phyloP scores from a whole-genome alignment of 495 filamentous ascomycete genomes.

The Penicillium egyptiacum region DNA sequence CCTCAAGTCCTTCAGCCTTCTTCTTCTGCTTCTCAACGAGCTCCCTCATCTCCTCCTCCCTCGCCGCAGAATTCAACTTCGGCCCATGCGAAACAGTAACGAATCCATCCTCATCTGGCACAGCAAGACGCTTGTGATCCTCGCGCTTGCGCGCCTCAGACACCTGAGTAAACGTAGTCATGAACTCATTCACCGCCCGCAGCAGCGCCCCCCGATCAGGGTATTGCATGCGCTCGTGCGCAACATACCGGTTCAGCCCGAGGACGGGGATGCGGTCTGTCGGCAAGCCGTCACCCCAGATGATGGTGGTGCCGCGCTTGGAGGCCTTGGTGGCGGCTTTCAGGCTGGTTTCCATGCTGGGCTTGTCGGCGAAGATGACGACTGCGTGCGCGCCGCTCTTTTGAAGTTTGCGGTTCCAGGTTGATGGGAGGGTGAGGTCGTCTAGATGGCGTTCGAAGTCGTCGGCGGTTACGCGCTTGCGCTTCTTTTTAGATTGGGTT shows the following conservation, averaged over 20 bases:
- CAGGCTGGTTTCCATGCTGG: constrained; percentile 67
- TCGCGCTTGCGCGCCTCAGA: constrained; percentile 65
- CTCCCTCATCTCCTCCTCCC: constrained; percentile 71
- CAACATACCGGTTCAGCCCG: constrained; percentile 61
- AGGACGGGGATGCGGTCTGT: constrained; percentile 53
- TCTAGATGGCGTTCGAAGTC: constrained; percentile 55
- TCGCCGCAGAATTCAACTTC: constrained; percentile 68
- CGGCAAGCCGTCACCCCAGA: constrained; percentile 64
- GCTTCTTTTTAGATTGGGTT: constrained; percentile 55
- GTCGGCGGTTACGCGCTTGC: constrained; percentile 58
- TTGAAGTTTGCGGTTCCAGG: constrained; percentile 74
- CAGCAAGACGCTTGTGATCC: constrained; percentile 62
- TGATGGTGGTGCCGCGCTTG: constrained; percentile 46
- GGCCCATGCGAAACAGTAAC: constrained; percentile 81
- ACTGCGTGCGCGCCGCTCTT: constrained; percentile 74
- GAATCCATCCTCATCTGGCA: constrained; percentile 94
- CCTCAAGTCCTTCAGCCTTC: constrained; percentile 62
- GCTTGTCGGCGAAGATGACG: constrained; percentile 77
- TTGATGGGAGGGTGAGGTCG: constrained; percentile 56
- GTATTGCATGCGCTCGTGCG: constrained; percentile 63
- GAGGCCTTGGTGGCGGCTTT: constrained; percentile 65
- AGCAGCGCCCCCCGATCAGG: constrained; percentile 65
- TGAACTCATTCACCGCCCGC: constrained; percentile 74
- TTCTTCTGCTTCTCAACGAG: constrained; percentile 72
- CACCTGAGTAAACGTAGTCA: constrained; percentile 65